Base-by-base conservation (phyloP, 2,329 filamentous ascomycete genomes). In the Penicillium expansum region DNA sequence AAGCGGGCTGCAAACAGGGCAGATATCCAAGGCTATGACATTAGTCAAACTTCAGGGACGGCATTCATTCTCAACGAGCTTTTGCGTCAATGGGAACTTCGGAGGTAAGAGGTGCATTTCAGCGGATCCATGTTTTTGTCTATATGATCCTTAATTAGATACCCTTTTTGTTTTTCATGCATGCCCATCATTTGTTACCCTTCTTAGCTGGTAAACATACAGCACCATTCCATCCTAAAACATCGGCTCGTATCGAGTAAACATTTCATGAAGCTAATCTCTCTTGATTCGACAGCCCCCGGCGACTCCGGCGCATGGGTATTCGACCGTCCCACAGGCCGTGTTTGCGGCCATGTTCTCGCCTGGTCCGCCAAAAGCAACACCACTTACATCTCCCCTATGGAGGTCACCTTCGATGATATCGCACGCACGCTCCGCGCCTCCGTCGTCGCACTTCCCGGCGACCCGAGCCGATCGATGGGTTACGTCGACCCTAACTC, bases 291-390 rank as follows among this genome's bases (percentile, higher is more conserved):
- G 48, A 53, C 56, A 60, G 61, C 67, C 13, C 92, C 92, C 2
- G 93, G 93, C 18, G 93, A 97, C 71, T 93, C 89, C 7, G 93
- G 93, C 4, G 93, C 93, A 0, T 97, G 93, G 93, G 85, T 97
- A 4, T 86, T 97, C 16, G 90, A 93, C 65, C 88, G 90, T 56
- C 82, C 83, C 6, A 81, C 86, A n/a, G 91, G 91, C 1, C 84
- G 86, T 37, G 85, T 97, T 3, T 94, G 91, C 65, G 93, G 93
- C 0, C 93, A 97, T 67, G 90, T 97, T 0, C 81, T 97, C 13
- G 93, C 93, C 0, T 96, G 89, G 86, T 93, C 89, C 64, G 84
- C 86, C 61, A 85, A 87, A 59, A 93, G 90, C 69, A 85, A 85
- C 41, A 87, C 91, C 5, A 92, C 92, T 0, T 97, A 96, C 72